phyloP scores from a whole-genome alignment of 2,329 filamentous ascomycete genomes.

The Aspergillus ochraceoroseus region DNA sequence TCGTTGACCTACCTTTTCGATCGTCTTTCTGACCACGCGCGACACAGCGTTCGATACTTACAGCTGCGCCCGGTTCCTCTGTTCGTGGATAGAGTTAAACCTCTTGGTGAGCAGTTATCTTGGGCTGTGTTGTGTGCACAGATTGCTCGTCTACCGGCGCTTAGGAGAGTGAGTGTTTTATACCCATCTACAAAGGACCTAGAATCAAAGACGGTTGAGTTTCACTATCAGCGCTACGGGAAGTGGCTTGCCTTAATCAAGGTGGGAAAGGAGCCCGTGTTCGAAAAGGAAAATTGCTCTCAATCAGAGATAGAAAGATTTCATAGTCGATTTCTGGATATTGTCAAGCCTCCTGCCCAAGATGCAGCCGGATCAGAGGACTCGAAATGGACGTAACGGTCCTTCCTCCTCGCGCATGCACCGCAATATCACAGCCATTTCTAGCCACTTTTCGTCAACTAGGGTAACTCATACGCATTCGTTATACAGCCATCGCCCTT shows the following conservation, averaged over 20 bases:
- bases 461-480: conserved; percentile 20
- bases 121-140: conserved; percentile 10
- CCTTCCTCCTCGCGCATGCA: too few relatives aligned
- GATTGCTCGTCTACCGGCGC: conserved; percentile 4
- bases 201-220: not conserved
- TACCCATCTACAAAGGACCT: conserved; percentile 4
- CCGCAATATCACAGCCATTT: too few relatives aligned
- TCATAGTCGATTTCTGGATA: conserved; percentile 1
- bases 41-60: conserved; percentile 7
- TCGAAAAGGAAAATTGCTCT: not conserved
- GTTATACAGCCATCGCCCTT: too few relatives aligned
- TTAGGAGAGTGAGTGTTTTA: conserved; percentile 1
- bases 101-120: conserved; percentile 6
- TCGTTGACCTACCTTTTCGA: conserved; percentile 4
- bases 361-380: too few relatives aligned
- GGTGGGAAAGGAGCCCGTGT: conserved; percentile 3
- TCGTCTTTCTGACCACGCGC: conserved; percentile 7
- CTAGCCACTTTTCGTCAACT: too few relatives aligned
- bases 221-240: conserved; percentile 6
- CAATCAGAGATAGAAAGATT: not conserved
- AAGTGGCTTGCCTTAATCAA: conserved; percentile 4
- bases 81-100: conserved; percentile 1
- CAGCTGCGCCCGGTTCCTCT: conserved; percentile 8
- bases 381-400: too few relatives aligned
- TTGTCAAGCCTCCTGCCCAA: not conserved